These are phyloP conservation scores for Immersiella caudata DNA, from an alignment of 495 filamentous ascomycete genomes.

Conservation along the genomic window DNA sequence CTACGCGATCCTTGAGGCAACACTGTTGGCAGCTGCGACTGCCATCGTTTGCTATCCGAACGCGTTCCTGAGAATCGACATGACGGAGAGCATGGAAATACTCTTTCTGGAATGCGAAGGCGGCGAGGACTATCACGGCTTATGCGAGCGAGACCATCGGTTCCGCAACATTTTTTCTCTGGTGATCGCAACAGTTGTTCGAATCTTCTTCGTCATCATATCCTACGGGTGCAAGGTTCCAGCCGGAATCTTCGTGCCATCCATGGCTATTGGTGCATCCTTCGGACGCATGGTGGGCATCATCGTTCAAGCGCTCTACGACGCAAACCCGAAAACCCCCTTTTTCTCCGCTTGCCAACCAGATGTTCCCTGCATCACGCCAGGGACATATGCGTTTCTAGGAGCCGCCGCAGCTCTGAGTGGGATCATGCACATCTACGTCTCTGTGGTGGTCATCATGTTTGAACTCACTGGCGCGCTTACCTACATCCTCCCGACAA, in stretches of 20 bases:
- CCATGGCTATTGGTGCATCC: constrained; percentile 94
- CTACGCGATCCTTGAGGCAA: constrained; percentile 87
- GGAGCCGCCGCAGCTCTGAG: constrained; percentile 94
- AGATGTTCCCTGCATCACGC: constrained; percentile 95
- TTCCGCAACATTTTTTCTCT: constrained; percentile 82
- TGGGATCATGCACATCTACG: constrained; percentile 96
- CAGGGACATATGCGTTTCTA: constrained; percentile 93
- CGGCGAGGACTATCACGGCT: constrained; percentile 83
- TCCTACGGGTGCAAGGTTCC: constrained; percentile 98
- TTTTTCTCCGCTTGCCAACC: constrained; percentile 89
- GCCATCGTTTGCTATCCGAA: constrained; percentile 95
- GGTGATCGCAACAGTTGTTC: constrained; percentile 75
- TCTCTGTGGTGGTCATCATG: constrained; percentile 98
- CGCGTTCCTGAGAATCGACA: constrained; percentile 93
- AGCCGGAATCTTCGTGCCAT: constrained; percentile 95
- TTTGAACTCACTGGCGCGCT: constrained; percentile 94
- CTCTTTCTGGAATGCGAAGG: constrained; percentile 95
- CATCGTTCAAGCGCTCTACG: constrained; percentile 85
- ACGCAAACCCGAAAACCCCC: constrained; percentile 74
- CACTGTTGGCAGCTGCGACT: constrained; percentile 77
- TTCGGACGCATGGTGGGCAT: constrained; percentile 96
- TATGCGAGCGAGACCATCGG: constrained; percentile 80
- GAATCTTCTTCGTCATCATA: constrained; percentile 87
- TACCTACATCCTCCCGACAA: constrained; percentile 94
- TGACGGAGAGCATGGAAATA: constrained; percentile 99